A percentile compares a stretch with the other conserved stretches of the same genome.
Conservation (phyloP, 306 rosid species). For the Astragalus glycyphyllos region DNA sequence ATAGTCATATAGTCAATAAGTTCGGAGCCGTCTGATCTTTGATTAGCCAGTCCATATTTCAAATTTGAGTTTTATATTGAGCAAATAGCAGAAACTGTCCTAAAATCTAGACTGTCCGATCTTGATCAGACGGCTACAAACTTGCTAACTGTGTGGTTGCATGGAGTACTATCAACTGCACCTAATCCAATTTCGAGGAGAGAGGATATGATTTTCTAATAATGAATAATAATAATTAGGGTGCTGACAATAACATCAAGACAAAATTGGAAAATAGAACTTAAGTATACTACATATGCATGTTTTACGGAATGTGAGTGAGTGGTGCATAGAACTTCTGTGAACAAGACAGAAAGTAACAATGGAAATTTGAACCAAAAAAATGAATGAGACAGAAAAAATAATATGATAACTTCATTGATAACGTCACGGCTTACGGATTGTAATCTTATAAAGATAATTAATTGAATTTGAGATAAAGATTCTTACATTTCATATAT, state of each 20-base stretch:
- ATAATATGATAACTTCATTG: background rate
- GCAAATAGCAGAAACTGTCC: too few species aligned
- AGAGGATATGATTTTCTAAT: background rate
- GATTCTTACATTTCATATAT: background rate
- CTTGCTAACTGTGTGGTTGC: too few species aligned
- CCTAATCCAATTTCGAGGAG: too few species aligned
- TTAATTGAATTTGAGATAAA: slow-evolving; percentile 8
- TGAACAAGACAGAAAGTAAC: background rate
- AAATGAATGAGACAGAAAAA: slow-evolving; percentile 21
- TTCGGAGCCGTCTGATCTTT: too few species aligned
- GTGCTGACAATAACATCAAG: background rate
- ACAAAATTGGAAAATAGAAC: background rate
- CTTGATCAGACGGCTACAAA: too few species aligned
- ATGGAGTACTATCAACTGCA: too few species aligned
- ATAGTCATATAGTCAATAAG: too few species aligned
- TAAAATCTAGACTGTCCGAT: too few species aligned
- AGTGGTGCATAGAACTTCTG: slow-evolving; percentile 3
- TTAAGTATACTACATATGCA: slow-evolving; percentile 1
- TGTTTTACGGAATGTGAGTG: background rate
- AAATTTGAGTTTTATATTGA: too few species aligned
- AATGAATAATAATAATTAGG: slow-evolving; percentile 9
- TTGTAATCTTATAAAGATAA: background rate
- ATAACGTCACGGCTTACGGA: slow-evolving; percentile 39
- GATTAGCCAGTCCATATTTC: too few species aligned
- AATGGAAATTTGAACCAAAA: slow-evolving; percentile 3